Conservation (phyloP, 768 basidiomycete genomes). For the Rhodosporidiobolus odoratus region DNA sequence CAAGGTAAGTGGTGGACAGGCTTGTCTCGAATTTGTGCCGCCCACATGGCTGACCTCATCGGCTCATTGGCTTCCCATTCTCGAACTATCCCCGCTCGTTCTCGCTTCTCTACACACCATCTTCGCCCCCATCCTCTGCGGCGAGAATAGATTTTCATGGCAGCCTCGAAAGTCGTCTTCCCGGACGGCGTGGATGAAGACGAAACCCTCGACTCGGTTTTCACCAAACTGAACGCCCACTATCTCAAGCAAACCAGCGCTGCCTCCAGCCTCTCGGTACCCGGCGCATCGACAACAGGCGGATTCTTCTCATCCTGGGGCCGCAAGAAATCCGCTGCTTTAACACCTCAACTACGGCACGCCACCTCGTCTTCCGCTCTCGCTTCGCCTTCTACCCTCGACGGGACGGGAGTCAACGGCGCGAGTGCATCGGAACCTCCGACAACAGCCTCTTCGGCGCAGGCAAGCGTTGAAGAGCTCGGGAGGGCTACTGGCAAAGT, state of each 20-base stretch:
- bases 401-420: too few relatives aligned
- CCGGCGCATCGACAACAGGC: background rate
- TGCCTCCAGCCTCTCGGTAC: too few relatives aligned
- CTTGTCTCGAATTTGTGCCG: too few relatives aligned
- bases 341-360: constrained; percentile 2
- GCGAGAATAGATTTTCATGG: background rate
- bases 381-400: background rate
- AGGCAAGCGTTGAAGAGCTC: constrained; percentile 2
- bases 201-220: constrained; percentile 26
- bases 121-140: background rate
- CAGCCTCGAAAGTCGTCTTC: constrained; percentile 22
- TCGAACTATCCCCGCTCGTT: too few relatives aligned
- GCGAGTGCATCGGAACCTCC: background rate
- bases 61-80: background rate
- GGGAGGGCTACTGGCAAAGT: background rate
- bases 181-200: constrained; percentile 17
- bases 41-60: too few relatives aligned
- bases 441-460: background rate
- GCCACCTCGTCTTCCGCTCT: constrained; percentile 12
- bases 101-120: too few relatives aligned
- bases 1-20: constrained; percentile 9
- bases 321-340: background rate
- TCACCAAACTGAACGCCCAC: constrained; percentile 29
- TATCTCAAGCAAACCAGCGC: constrained; percentile 24
- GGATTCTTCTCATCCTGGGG: constrained; percentile 24